Evolutionary conservation across 495 filamentous ascomycete genomes (phyloP).

Genomic region (Aspergillus indologenus): DNA sequence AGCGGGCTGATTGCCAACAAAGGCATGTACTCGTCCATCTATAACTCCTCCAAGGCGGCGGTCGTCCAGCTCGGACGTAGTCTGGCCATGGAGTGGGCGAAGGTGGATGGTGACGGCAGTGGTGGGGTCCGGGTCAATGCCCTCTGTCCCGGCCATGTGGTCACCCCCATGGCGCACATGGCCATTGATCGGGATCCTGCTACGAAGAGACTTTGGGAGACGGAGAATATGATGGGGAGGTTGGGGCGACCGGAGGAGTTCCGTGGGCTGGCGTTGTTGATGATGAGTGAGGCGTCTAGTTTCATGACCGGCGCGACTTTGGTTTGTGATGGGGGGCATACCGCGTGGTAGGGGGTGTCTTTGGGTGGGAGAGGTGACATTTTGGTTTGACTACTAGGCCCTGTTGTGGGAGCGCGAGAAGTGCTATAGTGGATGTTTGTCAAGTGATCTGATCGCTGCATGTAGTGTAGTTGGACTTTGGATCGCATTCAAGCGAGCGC

Average conservation of each 20-base stretch:
- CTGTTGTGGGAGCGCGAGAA: too few relatives aligned
- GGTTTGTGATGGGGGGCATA: slow-evolving; percentile 62
- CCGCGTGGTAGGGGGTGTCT: slow-evolving; percentile 51
- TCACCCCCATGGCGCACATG: slow-evolving; percentile 68
- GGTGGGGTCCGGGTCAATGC: slow-evolving; percentile 68
- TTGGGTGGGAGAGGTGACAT: too few relatives aligned
- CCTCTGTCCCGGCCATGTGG: slow-evolving; percentile 66
- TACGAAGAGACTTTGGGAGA: slow-evolving; percentile 57
- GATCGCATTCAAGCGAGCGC: too few relatives aligned
- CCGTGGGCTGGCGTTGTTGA: slow-evolving; percentile 57
- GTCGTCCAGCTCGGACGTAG: slow-evolving; percentile 63
- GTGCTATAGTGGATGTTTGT: too few relatives aligned
- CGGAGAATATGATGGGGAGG: slow-evolving; percentile 67
- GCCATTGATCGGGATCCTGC: slow-evolving; percentile 65
- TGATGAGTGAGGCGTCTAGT: slow-evolving; percentile 62
- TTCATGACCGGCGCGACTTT: slow-evolving; percentile 71
- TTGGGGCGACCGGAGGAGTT: slow-evolving; percentile 64
- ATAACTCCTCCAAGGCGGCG: slow-evolving; percentile 69
- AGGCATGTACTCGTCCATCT: slow-evolving; percentile 62
- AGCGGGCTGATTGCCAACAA: slow-evolving; percentile 77
- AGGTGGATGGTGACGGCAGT: slow-evolving; percentile 28
- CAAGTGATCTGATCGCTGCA: too few relatives aligned
- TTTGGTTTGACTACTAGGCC: too few relatives aligned
- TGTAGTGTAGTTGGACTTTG: too few relatives aligned
- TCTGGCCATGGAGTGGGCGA: slow-evolving; percentile 66